Evolutionary conservation across 2,329 filamentous ascomycete genomes (phyloP).

Genomic region (Fusarium marasasianum): DNA sequence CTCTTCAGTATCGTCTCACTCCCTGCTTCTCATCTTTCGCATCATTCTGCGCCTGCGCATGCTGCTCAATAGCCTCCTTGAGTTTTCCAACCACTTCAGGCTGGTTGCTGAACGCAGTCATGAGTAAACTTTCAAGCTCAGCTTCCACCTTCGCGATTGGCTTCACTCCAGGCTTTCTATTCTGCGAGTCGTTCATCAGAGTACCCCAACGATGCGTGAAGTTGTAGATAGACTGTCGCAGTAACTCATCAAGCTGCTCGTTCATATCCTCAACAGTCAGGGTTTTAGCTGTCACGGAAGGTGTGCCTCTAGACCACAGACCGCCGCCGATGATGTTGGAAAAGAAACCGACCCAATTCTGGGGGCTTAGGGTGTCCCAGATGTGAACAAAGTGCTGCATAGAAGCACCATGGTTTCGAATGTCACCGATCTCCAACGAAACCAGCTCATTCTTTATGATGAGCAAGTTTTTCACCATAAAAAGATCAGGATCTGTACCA

Average conservation of each 20-base stretch:
- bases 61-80: constrained; percentile 68
- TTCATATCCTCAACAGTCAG: constrained; percentile 66
- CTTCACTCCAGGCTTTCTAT: constrained; percentile 59
- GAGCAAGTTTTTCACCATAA: constrained; percentile 93
- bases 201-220: constrained; percentile 70
- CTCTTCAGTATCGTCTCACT: constrained; percentile 43
- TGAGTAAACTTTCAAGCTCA: constrained; percentile 66
- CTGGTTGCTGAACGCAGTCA: constrained; percentile 67
- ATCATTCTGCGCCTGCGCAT: constrained; percentile 63
- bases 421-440: constrained; percentile 88
- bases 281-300: constrained; percentile 51
- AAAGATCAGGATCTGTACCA: constrained; percentile 81
- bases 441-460: constrained; percentile 96
- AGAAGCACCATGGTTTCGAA: constrained; percentile 58
- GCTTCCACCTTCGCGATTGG: constrained; percentile 63
- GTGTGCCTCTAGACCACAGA: constrained; percentile 55
- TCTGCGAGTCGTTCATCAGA: constrained; percentile 59
- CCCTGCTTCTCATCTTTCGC: constrained; percentile 50
- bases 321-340: constrained; percentile 65
- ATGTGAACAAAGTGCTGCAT: constrained; percentile 73
- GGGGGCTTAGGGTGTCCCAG: constrained; percentile 69
- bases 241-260: constrained; percentile 70
- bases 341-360: constrained; percentile 68
- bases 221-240: constrained; percentile 69
- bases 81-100: constrained; percentile 68